Evolutionary conservation across 225 moss, liverwort and hornwort species (phyloP), one percentile per base, ranked within the genome.

Genomic region (Marchantia paleacea): DNA sequence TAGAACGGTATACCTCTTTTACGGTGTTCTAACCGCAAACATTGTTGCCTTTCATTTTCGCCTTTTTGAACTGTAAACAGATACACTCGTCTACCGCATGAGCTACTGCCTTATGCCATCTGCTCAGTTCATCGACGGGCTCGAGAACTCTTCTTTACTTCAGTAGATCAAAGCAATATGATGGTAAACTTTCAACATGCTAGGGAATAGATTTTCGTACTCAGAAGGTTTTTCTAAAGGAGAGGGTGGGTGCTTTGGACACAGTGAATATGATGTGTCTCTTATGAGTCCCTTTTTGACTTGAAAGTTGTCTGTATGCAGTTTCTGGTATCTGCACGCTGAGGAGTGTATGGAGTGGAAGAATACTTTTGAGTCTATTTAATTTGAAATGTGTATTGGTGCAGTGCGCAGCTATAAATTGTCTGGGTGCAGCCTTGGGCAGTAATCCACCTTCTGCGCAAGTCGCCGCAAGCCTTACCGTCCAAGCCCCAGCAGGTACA

Each of bases 81-180:
- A 84, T 96, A 90, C 63, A 79, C 89, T 84, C 96, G 96, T 30
- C 86, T 96, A 73, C 92, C 96, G 22, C 65, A 70, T 64, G 91
- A 92, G 86, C 87, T 96, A 65, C 85, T 96, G 77, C 90, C 94
- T 53, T 92, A 89, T 83, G 91, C 90, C 31, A 82, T 93, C 72
- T 79, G 83, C 73, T 89, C 92, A 80, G 86, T 92, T 64, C 87
- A 87, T 69, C 88, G 82, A 79, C 90, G 84, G 81, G 89, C 86
- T 74, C 89, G 80, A 81, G 92, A 94, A 16, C 76, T 94, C 52
- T 92, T 84, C 49, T 62, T 30, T 64, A 85, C 80, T 62, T 81
- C 89, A 67, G 71, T 66, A 29, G 96, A 96, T 81, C 91, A 92
- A 79, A 88, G 80, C 88, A 92, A 84, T 66, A 73, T 79, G 64